Percentiles rank a stretch among this genome's conserved stretches.
Conservation (phyloP, 257 asterid species). For the Osmanthus fragrans region DNA sequence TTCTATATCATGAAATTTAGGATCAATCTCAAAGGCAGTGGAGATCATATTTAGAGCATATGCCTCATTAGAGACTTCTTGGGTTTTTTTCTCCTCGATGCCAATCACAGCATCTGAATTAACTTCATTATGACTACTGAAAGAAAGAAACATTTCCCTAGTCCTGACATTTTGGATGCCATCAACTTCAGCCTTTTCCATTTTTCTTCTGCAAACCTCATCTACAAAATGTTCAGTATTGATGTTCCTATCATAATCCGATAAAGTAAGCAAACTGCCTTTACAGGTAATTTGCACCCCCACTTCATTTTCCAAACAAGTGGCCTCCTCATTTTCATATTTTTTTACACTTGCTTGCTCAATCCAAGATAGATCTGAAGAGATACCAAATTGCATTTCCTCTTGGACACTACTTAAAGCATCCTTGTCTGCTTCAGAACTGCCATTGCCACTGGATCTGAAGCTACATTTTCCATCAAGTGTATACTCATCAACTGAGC, state of each 20-base stretch:
- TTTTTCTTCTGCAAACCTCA: slow-evolving; percentile 32
- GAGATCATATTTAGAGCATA: slow-evolving; percentile 33
- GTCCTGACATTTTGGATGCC: slow-evolving; percentile 28
- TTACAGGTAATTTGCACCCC: slow-evolving; percentile 18
- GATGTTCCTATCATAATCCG: slow-evolving; percentile 29
- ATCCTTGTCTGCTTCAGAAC: slow-evolving; percentile 34
- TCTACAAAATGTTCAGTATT: slow-evolving; percentile 27
- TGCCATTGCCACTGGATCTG: slow-evolving; percentile 27
- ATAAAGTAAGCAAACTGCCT: slow-evolving; percentile 23
- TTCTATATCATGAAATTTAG: slow-evolving; percentile 32
- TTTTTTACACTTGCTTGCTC: slow-evolving; percentile 28
- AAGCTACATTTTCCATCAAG: slow-evolving; percentile 31
- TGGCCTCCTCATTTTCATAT: slow-evolving; percentile 26
- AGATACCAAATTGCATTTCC: slow-evolving; percentile 28
- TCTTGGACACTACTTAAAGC: slow-evolving; percentile 26
- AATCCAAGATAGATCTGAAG: slow-evolving; percentile 41
- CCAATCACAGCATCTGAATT: slow-evolving; percentile 31
- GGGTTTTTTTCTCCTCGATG: slow-evolving; percentile 37
- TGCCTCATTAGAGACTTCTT: slow-evolving; percentile 38
- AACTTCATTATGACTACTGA: slow-evolving; percentile 32
- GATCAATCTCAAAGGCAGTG: slow-evolving; percentile 35
- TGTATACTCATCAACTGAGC: slow-evolving; percentile 29
- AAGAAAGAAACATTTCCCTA: slow-evolving; percentile 33
- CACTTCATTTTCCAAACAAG: slow-evolving; percentile 14
- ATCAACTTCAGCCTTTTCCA: slow-evolving; percentile 30